Evolutionary conservation across 441 rosid species (phyloP), one percentile per base, ranked within the genome.

Genomic region (Eutrema salsugineum): DNA sequence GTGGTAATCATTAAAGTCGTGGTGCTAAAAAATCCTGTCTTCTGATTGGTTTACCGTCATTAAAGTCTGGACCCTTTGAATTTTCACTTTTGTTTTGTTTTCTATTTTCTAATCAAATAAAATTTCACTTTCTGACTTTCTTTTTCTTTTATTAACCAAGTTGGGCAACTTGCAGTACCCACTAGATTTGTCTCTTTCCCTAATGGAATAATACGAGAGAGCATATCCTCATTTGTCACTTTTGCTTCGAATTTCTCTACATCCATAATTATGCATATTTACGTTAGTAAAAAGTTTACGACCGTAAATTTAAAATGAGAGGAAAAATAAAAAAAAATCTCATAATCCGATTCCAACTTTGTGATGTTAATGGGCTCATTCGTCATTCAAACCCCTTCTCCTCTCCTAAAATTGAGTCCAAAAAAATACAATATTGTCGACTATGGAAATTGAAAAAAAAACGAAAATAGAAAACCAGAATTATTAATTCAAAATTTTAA

Each of bases 151-250:
- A 63, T 30, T 40, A 53, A 33, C 49, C 80, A 78, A 80, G 81
- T 83, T 78, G 82, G 84, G 84, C 84, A 76, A 78, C 69, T 83
- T 83, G 86, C 76, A 65, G 39, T 72, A 30, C 32, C 66, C 47
- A 70, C 68, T 60, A 59, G 27, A 60, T 59, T 77, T 67, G 63
- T 54, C 68, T 39, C 61, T 63, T 49, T 66, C 72, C 76, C 35
- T 44, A 64, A 12, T 38, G 63, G 68, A 63, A 64, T 68, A 64
- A 75, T 46, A 36, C 79, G 36, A 77, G 63, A 76, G n/a, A 49
- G 56, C 76, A 70, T 50, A 59, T 12, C 36, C 28, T 19, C n/a
- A 28, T 68, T 35, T 24, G 46, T 68, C 20, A 39, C 40, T 48
- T 63, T 62, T 47, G 7, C 63, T 22, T 22, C 35, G 19, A 20